phyloP scores from a whole-genome alignment of 257 asterid species.

The Solanum microdontum region DNA sequence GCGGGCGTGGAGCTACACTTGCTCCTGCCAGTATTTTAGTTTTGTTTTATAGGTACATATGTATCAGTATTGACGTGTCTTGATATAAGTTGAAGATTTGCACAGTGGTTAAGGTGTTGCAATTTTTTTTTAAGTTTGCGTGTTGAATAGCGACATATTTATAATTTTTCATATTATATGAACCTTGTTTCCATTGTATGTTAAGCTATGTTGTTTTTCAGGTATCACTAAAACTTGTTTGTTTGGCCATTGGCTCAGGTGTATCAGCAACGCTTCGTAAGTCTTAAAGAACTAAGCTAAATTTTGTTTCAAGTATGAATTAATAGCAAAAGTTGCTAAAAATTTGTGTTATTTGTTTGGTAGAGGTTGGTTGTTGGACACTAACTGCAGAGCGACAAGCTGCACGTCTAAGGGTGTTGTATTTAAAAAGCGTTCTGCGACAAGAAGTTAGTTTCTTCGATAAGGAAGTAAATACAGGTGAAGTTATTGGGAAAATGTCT shows the following conservation, averaged over 20 bases:
- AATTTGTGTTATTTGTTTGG: neutral
- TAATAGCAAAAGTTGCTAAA: neutral
- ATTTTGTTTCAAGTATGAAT: neutral
- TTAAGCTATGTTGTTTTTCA: neutral
- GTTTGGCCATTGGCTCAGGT: slow-evolving; percentile 46
- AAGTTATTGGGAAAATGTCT: slow-evolving; percentile 56
- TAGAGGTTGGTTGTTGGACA: slow-evolving; percentile 74
- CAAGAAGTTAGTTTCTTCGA: slow-evolving; percentile 84
- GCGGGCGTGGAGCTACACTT: neutral
- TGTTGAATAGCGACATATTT: neutral
- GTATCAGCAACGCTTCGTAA: slow-evolving; percentile 56
- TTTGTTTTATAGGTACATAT: neutral
- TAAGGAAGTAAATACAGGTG: slow-evolving; percentile 60
- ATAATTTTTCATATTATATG: neutral
- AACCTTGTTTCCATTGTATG: neutral
- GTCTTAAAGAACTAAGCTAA: neutral
- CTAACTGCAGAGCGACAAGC: slow-evolving; percentile 89
- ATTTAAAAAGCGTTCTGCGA: slow-evolving; percentile 46
- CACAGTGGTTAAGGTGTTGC: neutral
- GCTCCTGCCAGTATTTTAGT: neutral
- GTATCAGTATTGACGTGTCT: neutral
- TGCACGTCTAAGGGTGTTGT: slow-evolving; percentile 44
- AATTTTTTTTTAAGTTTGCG: no score
- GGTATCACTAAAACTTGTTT: slow-evolving; percentile 52
- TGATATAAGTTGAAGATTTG: neutral